Conservation (phyloP, 306 rosid species). For the Cucumis sativus region DNA sequence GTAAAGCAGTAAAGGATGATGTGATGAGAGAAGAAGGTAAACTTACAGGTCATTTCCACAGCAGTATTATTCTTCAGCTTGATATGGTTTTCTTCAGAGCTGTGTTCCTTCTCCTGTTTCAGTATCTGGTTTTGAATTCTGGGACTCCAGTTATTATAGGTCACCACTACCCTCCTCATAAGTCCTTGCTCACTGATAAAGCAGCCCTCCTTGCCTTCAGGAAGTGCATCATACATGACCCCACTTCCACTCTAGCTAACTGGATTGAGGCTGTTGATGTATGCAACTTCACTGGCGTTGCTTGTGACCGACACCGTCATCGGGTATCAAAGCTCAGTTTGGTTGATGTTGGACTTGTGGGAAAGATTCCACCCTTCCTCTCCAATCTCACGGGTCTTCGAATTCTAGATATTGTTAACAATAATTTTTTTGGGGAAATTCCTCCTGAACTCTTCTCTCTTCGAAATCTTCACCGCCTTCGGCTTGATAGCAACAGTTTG, state of each 20-base stretch:
- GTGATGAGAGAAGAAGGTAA: neutral
- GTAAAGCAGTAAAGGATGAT: neutral
- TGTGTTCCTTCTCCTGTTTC: conserved; percentile 31
- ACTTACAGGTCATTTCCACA: neutral
- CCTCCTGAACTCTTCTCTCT: conserved; percentile 39
- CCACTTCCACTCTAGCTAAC: conserved; percentile 30
- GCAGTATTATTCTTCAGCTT: neutral
- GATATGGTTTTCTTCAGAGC: conserved; percentile 24
- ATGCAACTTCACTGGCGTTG: conserved; percentile 44
- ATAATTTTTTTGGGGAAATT: conserved; percentile 29
- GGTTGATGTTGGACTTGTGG: conserved; percentile 22
- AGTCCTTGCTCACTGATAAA: conserved; percentile 33
- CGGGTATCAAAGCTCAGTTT: conserved; percentile 31
- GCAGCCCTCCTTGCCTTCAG: conserved; percentile 44
- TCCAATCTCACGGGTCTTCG: conserved; percentile 62
- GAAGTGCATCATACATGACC: conserved; percentile 28
- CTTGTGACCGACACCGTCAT: conserved; percentile 24
- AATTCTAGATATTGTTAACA: conserved; percentile 16
- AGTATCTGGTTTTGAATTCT: conserved; percentile 16
- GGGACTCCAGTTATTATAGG: conserved; percentile 11
- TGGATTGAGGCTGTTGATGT: conserved; percentile 41
- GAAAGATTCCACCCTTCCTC: conserved; percentile 40
- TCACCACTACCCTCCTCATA: conserved; percentile 19
- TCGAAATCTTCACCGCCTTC: conserved; percentile 23
- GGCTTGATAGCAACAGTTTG: conserved; percentile 29